These are phyloP conservation scores for Botrytis sinoallii DNA, from an alignment of 2,329 filamentous ascomycete species.

Conservation along the genomic window DNA sequence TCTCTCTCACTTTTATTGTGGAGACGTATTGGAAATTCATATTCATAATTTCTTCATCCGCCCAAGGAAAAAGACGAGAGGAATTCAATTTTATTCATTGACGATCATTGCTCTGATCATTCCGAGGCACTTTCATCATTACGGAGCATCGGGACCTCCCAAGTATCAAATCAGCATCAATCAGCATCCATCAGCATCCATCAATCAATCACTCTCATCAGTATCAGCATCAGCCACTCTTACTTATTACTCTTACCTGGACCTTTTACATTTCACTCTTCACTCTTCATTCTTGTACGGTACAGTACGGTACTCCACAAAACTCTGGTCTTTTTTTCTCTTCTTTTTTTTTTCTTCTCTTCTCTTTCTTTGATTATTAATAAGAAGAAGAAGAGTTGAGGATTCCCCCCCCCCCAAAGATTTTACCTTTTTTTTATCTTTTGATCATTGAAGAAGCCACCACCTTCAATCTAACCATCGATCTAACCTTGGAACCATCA, in stretches of 20 bases:
- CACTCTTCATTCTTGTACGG: too few species aligned
- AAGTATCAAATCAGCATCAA: too few species aligned
- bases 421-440: not conserved
- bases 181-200: not conserved
- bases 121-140: not conserved
- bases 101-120: not conserved
- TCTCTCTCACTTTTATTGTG: not conserved
- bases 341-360: not conserved
- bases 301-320: not conserved
- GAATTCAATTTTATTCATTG: not conserved
- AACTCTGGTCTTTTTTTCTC: not conserved
- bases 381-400: not conserved
- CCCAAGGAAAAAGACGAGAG: not conserved
- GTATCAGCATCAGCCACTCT: not conserved
- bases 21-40: not conserved
- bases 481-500: not conserved
- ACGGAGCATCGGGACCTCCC: not conserved
- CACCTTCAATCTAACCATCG: not conserved
- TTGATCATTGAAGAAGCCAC: not conserved
- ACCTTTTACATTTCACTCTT: not conserved
- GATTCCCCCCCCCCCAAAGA: not conserved
- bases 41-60: slow-evolving; percentile 2
- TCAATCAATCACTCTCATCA: not conserved
- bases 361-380: not conserved
- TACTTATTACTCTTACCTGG: not conserved